These are phyloP conservation scores for Plasmodium vinckei DNA, from an alignment of 169 alveolate genomes.

Conservation along the genomic window DNA sequence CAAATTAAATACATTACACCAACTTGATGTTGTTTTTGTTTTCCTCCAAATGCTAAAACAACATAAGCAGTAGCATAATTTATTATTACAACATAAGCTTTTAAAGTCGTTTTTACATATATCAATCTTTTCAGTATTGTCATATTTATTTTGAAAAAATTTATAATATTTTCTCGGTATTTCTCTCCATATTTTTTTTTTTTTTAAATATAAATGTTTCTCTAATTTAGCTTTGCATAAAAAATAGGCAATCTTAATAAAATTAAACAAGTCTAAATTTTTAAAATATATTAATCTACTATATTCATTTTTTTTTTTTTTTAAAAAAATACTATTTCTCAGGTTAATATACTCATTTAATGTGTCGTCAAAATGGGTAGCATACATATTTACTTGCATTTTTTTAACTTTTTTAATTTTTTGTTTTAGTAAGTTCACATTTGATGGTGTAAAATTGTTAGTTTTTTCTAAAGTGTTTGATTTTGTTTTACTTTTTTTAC, in stretches of 20 bases:
- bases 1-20: no score
- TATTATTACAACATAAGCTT: no score
- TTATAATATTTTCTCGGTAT: background rate
- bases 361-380: background rate
- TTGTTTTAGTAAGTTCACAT: background rate
- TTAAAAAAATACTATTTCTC: background rate
- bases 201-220: constrained; percentile 4
- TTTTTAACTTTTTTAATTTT: background rate
- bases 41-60: no score
- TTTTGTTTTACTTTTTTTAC: no score
- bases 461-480: no score
- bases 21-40: no score
- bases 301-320: background rate
- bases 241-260: constrained; percentile 17
- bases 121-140: no score
- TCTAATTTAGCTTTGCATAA: constrained; percentile 38
- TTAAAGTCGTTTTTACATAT: no score
- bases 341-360: constrained; percentile 5
- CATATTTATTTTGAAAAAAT: no score
- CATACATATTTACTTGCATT: constrained; percentile 1
- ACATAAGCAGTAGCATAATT: no score
- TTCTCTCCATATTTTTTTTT: constrained; percentile 3
- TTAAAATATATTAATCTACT: constrained; percentile 17
- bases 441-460: no score
- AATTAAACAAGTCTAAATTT: constrained; percentile 17